Evolutionary conservation across 2,329 filamentous ascomycete genomes (phyloP).

Genomic region (Trematosphaeria pertusa): DNA sequence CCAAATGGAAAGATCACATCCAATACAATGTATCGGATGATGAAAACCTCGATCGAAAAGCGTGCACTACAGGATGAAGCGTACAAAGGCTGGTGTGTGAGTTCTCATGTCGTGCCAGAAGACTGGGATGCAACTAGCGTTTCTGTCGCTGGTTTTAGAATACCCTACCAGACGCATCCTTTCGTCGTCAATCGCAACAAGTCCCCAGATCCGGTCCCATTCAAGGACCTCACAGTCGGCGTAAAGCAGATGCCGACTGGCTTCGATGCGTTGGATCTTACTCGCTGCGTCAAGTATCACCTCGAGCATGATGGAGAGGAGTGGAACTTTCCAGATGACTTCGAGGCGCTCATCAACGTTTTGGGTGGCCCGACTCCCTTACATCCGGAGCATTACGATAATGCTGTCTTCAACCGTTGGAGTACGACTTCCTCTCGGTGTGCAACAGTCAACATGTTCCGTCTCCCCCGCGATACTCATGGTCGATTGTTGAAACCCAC

Average conservation of each 20-base stretch:
- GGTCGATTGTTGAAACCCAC: slow-evolving; percentile 4
- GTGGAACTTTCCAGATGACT: slow-evolving; percentile 36
- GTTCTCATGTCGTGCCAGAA: slow-evolving; percentile 13
- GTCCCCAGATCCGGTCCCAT: slow-evolving; percentile 13
- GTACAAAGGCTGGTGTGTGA: slow-evolving; percentile 26
- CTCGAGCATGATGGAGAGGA: slow-evolving; percentile 21
- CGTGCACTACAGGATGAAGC: slow-evolving; percentile 15
- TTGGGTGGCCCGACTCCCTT: slow-evolving; percentile 20
- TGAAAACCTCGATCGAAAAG: slow-evolving; percentile 22
- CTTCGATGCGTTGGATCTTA: slow-evolving; percentile 31
- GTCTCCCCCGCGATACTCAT: slow-evolving; percentile 3
- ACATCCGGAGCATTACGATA: slow-evolving; percentile 14
- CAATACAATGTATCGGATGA: slow-evolving; percentile 27
- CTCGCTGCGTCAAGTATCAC: slow-evolving; percentile 27
- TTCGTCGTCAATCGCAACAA: neutral
- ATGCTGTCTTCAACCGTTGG: slow-evolving; percentile 15
- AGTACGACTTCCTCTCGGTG: slow-evolving; percentile 2
- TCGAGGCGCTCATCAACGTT: slow-evolving; percentile 19
- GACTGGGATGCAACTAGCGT: slow-evolving; percentile 20
- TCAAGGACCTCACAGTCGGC: slow-evolving; percentile 23
- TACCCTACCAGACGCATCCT: slow-evolving; percentile 3
- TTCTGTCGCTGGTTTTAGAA: slow-evolving; percentile 23
- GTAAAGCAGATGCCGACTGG: slow-evolving; percentile 30
- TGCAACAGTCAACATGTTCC: neutral
- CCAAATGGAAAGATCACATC: slow-evolving; percentile 14